phyloP scores from a whole-genome alignment of 1,284 basidiomycete species.

The Anthracocystis panici-leucophaei region DNA sequence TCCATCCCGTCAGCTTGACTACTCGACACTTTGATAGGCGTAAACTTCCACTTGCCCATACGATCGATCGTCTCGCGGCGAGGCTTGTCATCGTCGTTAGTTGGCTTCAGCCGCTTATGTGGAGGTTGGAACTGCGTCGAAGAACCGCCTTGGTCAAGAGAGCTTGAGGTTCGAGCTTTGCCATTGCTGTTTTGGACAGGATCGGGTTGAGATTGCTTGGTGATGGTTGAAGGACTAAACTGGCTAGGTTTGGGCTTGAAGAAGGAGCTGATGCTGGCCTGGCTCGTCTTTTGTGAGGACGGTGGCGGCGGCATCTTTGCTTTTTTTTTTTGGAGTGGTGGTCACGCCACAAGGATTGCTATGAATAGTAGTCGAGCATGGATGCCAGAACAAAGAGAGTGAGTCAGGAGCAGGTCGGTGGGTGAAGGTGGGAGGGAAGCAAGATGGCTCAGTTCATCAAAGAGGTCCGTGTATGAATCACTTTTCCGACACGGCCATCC shows the following conservation, averaged over 20 bases:
- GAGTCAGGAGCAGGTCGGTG: neutral
- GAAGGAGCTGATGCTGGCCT: constrained; percentile 55
- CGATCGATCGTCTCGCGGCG: constrained; percentile 36
- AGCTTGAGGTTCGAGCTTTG: constrained; percentile 8
- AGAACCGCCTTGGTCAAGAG: constrained; percentile 11
- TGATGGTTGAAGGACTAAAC: constrained; percentile 3
- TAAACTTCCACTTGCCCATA: constrained; percentile 44
- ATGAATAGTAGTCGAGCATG: neutral
- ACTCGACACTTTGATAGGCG: neutral
- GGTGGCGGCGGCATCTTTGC: constrained; percentile 16
- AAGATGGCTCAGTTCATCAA: neutral
- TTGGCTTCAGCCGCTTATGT: constrained; percentile 23
- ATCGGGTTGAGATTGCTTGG: constrained; percentile 42
- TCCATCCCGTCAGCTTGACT: neutral
- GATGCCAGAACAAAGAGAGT: no score
- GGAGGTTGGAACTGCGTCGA: constrained; percentile 23
- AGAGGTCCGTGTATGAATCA: constrained; percentile 15
- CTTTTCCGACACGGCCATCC: constrained; percentile 3
- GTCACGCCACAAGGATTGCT: neutral
- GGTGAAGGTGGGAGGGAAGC: neutral
- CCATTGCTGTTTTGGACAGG: constrained; percentile 10
- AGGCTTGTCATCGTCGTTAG: constrained; percentile 23
- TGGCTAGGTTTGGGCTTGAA: constrained; percentile 47
- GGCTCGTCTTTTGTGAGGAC: constrained; percentile 32
- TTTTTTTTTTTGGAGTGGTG: neutral